Base-by-base conservation (phyloP, 2,329 filamentous ascomycete species). In the Colletotrichum tanaceti region DNA sequence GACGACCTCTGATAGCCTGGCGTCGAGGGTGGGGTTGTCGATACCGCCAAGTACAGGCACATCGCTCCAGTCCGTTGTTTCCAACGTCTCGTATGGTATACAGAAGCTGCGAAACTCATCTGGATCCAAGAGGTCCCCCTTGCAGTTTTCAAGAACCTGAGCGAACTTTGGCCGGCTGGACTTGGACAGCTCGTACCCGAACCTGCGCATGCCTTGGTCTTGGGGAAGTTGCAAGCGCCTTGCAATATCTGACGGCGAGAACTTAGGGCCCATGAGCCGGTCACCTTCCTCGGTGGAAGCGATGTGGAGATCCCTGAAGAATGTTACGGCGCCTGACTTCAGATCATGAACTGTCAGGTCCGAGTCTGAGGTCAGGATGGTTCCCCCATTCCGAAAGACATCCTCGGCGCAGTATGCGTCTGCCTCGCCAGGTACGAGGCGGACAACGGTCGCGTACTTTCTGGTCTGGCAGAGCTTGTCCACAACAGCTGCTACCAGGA, bases 351-450 rank as follows among this genome's bases (percentile, higher is more conserved):
- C 84, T 0, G 97, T 81, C 10, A 98, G 84, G 75, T 98, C 95
- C 0, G 94, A 97, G 74, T 98, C 95, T n/a, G 89, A 90, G 0
- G 93, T 97, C 7, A 98, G 79, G 16, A 93, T 85, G 1, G 83
- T 81, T 0, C 87, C 88, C 2, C 85, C 82, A 38, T 83, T 75
- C 2, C 80, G 71, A n/a, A 83, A 83, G 7, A 92, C 84, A 61
- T 89, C 84, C 16, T 84, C 79, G 3, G 93, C 93, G 76, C 94
- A 97, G 79, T 89, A 96, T 28, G 84, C 79, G 75, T 98, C 95
- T 1, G 95, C 95, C 79, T 98, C 95, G 0, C 92, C 94, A 0
- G 93, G 89, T 0, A 97, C 90, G 14, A 96, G 83, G 28, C 83
- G 79, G 10, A 81, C 83, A 52, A 84, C 75, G 68, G 70, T 74